Base-by-base conservation (phyloP, 495 filamentous ascomycete genomes). In the Penicillium egyptiacum region DNA sequence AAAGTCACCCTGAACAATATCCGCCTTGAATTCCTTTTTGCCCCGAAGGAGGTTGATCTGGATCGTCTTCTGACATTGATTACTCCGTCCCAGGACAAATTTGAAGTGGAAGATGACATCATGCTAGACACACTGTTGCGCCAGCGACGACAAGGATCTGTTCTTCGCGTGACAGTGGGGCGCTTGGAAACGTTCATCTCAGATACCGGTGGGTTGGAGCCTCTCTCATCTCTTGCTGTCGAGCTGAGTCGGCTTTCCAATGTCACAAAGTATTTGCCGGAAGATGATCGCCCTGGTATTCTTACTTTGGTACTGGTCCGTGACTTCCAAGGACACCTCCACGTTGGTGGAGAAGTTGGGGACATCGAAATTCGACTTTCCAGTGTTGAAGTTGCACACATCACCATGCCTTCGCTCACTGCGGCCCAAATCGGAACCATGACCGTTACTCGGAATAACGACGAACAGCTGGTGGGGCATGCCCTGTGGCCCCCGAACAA, bases 231-330 rank as follows among this genome's bases (percentile, higher is more conserved):
- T 17, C 79, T 99, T 6, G 84, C 80, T 1, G 84, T 88, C 41
- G 95, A 99, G 65, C 56, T 98, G 33, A 79, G 87, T 14, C 87
- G 86, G 61, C 75, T 98, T 6, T 88, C 91, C 11, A 94, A 85
- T 7, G 91, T 98, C 25, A 83, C 94, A 12, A 97, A 96, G 64
- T 97, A 98, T 64, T 78, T 99, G 5, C 92, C 95, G 1, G 92
- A 98, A 66, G 95, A 98, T 73, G 93, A 97, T 58, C 85, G 94
- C 1, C 95, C 95, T 14, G 95, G 95, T 0, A 75, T 98, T 26
- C 71, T 99, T 33, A 92, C 87, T 7, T 73, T 98, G 16, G 75
- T 80, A 10, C 71, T 83, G n/a, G 63, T 96, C 40, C 80, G 84
- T 45, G 78, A 84, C 8, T 56, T 91, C 11, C 81, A 86, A 22